Percentiles rank a stretch among this genome's conserved stretches.
Evolutionary conservation across 805 yeast genomes (phyloP).

Genomic region (Wickerhamomyces strasburgensis): DNA sequence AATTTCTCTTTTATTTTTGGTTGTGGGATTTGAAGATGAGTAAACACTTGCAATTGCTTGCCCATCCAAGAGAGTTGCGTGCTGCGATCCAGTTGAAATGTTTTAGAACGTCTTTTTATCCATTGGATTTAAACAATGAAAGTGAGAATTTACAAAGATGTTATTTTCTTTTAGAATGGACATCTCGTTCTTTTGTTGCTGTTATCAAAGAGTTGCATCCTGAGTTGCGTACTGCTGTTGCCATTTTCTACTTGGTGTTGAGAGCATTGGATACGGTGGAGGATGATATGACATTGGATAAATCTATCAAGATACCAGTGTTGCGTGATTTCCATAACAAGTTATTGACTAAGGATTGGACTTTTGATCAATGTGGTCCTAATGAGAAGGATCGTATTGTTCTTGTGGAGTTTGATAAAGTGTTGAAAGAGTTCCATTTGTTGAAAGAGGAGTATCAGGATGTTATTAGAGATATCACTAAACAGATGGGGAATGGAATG

Average conservation of each 20-base stretch:
- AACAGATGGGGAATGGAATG: constrained; percentile 96
- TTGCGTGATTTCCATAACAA: constrained; percentile 64
- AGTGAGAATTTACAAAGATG: constrained; percentile 52
- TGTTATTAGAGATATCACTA: constrained; percentile 70
- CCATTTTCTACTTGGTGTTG: constrained; percentile 79
- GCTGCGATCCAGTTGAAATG: constrained; percentile 59
- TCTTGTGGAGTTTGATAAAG: constrained; percentile 67
- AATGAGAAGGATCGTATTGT: constrained; percentile 80
- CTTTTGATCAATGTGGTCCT: constrained; percentile 68
- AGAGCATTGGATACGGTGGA: constrained; percentile 95
- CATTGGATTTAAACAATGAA: constrained; percentile 31
- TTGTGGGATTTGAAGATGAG: too few species aligned
- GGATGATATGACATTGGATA: constrained; percentile 87
- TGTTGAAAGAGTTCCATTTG: constrained; percentile 66
- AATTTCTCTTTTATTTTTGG: too few species aligned
- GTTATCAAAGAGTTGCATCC: constrained; percentile 91
- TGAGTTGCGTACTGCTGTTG: constrained; percentile 73
- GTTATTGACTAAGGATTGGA: constrained; percentile 67
- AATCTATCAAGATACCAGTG: constrained; percentile 66
- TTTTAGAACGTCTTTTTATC: constrained; percentile 36
- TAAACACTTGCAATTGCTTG: constrained; percentile 49
- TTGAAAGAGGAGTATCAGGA: constrained; percentile 74
- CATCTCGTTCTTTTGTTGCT: constrained; percentile 92
- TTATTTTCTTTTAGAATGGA: constrained; percentile 55
- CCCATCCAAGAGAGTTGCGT: constrained; percentile 68